Conservation (phyloP, 345 rosid species). For the Odontarrhena argentea region DNA sequence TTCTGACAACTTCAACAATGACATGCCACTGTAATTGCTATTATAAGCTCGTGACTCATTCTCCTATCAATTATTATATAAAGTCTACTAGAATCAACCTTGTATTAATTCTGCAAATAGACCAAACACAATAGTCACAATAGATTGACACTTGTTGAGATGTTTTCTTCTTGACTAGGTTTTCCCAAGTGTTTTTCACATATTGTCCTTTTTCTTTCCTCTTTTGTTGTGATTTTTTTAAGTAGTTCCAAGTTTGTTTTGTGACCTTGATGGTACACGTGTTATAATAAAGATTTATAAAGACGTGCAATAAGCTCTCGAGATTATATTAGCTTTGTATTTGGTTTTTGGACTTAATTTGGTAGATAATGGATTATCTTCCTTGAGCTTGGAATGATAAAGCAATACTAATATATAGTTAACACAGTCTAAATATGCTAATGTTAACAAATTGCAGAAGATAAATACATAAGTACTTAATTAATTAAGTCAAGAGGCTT, state of each 20-base stretch:
- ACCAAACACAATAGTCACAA: constrained; percentile 25
- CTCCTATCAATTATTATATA: not conserved
- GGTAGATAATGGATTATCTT: not conserved
- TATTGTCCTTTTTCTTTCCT: constrained; percentile 35
- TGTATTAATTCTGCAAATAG: constrained; percentile 35
- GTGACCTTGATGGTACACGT: constrained; percentile 14
- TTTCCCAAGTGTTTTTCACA: constrained; percentile 14
- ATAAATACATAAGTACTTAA: too few relatives aligned
- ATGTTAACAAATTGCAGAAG: not conserved
- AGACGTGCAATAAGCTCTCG: not conserved
- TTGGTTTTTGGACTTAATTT: not conserved
- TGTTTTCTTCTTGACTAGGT: constrained; percentile 34
- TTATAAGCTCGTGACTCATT: constrained; percentile 41
- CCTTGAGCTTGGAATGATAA: not conserved
- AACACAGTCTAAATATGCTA: not conserved
- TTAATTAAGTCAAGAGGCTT: too few relatives aligned
- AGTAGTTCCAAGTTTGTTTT: not conserved
- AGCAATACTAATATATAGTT: not conserved
- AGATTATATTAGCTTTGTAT: not conserved
- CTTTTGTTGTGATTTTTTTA: constrained; percentile 28
- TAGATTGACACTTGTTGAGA: constrained; percentile 30
- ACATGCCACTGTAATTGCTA: constrained; percentile 35
- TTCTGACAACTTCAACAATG: constrained; percentile 37
- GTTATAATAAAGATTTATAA: not conserved
- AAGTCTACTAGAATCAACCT: constrained; percentile 22